Evolutionary conservation across 2,329 filamentous ascomycete genomes (phyloP), one percentile per base, ranked within the genome.

Genomic region (Diaporthe destruens): DNA sequence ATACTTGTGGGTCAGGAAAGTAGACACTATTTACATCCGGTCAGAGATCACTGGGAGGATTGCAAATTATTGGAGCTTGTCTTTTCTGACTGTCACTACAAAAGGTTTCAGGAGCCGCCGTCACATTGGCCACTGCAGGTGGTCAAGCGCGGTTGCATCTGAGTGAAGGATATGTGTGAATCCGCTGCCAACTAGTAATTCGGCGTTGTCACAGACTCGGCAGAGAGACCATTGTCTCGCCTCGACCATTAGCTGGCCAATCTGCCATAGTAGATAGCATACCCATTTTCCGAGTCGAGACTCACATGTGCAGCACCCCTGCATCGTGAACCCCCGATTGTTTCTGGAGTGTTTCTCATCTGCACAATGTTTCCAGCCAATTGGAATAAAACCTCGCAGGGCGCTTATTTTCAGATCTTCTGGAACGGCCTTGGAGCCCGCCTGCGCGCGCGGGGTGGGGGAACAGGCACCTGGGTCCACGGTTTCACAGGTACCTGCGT

Each of bases 291-390:
- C 12, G 14, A 66, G 32, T 36, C 61, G 61, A 66, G 61, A 66
- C 61, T 66, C 32, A n/a, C n/a, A n/a, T n/a, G n/a, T n/a, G n/a
- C n/a, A 25, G 47, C n/a, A 66, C 32, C 61, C 61, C 61, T 66
- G 61, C n/a, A 39, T 39, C 44, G 34, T 29, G 11, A 39, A 20
- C 61, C 61, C 61, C 32, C 61, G n/a, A 53, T 39, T 53, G 61
- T 66, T 66, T 66, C 61, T 53, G 47, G 23, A 66, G 47, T 53
- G 61, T 66, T 66, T 66, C 61, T 39, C 44, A 66, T 66, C 61
- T 66, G 61, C 61, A 66, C 61, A 66, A 53, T 66, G 47, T 66
- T 53, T 53, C 61, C 61, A 66, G 47, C 47, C 61, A 53, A 66
- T 53, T 53, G 47, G 61, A 53, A 29, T n/a, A 66, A 53, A 66